Conservation (phyloP, 306 rosid genomes). For the Acmispon strigosus region DNA sequence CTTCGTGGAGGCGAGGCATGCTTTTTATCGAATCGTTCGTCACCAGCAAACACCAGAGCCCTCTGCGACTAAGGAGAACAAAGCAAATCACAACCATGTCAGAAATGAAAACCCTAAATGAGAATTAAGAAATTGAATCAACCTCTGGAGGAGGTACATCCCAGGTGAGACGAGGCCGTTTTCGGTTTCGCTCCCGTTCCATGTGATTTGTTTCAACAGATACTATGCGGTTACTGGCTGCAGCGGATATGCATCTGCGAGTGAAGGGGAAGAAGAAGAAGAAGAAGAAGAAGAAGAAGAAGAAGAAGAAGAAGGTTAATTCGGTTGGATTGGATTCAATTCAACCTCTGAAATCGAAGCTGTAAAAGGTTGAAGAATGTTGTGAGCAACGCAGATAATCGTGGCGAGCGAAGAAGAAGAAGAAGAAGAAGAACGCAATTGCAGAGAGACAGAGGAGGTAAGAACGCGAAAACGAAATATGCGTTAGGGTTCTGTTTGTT, state of each 20-base stretch:
- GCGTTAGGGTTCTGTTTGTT: constrained; percentile 1
- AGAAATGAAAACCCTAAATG: constrained; percentile 26
- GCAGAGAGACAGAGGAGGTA: background rate
- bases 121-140: constrained; percentile 16
- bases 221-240: background rate
- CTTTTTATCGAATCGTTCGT: constrained; percentile 39
- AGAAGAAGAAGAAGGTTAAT: background rate
- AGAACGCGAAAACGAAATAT: background rate
- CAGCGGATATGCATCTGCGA: background rate
- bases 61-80: constrained; percentile 42
- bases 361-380: background rate
- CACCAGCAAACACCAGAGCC: constrained; percentile 25
- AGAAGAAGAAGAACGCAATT: background rate
- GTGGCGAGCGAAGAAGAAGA: too few relatives aligned
- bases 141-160: constrained; percentile 78
- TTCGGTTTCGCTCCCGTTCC: constrained; percentile 63
- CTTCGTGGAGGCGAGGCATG: constrained; percentile 77
- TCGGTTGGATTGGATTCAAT: background rate
- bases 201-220: constrained; percentile 33
- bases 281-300: background rate
- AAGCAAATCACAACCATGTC: background rate
- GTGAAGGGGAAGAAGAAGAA: background rate
- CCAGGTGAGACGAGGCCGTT: constrained; percentile 82
- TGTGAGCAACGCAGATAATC: too few relatives aligned
- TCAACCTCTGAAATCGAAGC: background rate